Conservation (phyloP, 306 rosid genomes). For the Phaseolus lunatus region DNA sequence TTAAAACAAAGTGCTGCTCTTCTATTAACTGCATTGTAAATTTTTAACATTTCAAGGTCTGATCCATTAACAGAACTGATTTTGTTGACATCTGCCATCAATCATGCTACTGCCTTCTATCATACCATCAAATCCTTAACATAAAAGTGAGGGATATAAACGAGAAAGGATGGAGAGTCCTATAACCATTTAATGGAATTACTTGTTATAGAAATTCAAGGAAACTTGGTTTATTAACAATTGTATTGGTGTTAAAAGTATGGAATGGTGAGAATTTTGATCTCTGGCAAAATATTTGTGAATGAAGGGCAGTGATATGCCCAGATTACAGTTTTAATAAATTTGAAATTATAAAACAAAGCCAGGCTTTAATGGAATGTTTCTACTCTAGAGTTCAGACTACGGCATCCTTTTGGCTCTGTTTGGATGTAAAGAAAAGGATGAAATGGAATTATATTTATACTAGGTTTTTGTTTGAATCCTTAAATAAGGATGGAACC, state of each 20-base stretch:
- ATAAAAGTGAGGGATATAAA: not conserved
- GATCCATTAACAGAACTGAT: not conserved
- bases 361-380: not conserved
- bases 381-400: not conserved
- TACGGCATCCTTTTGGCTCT: not conserved
- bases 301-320: not conserved
- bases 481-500: not conserved
- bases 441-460: not conserved
- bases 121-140: not conserved
- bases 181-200: not conserved
- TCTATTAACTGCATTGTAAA: slow-evolving; percentile 16
- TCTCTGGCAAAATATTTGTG: not conserved
- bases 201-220: not conserved
- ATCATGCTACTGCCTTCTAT: not conserved
- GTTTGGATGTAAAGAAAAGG: not conserved
- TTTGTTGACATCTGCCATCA: not conserved
- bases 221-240: not conserved
- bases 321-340: not conserved
- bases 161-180: not conserved
- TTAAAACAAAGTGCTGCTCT: not conserved
- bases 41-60: slow-evolving; percentile 7
- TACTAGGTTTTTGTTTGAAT: not conserved
- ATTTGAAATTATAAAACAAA: not conserved
- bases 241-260: not conserved
- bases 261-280: not conserved